Evolutionary conservation across 108 stramenopile species (phyloP).

Genomic region (Cylindrotheca fusiformis): DNA sequence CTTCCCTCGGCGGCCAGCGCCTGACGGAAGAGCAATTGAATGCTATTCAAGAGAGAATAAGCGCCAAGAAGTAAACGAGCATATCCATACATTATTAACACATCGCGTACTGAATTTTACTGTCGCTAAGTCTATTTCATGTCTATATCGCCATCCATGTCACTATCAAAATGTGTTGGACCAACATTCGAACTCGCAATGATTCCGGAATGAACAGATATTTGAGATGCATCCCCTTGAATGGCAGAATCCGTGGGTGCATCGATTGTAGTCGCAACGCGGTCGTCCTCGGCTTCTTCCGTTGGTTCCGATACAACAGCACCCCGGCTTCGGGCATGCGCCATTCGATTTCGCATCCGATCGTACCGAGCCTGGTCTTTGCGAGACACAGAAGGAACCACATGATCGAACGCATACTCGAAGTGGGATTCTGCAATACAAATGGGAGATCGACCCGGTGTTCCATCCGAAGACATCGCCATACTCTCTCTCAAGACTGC

Average conservation of each 20-base stretch:
- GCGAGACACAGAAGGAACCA: conserved; percentile 82
- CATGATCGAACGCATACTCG: conserved; percentile 81
- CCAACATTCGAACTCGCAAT: too few species aligned
- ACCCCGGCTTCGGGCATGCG: conserved; percentile 67
- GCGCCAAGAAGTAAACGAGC: too few species aligned
- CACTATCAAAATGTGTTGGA: too few species aligned
- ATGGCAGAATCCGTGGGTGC: too few species aligned
- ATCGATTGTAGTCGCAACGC: too few species aligned
- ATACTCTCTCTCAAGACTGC: conserved; percentile 74
- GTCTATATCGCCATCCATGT: neutral
- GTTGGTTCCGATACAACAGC: conserved; percentile 29
- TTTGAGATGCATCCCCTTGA: too few species aligned
- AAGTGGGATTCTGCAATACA: conserved; percentile 69
- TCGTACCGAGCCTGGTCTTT: conserved; percentile 83
- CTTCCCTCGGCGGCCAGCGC: conserved; percentile 19
- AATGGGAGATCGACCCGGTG: conserved; percentile 6
- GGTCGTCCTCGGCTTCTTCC: conserved; percentile 1
- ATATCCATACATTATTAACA: neutral
- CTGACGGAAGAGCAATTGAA: conserved; percentile 13
- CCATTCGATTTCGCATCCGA: conserved; percentile 80
- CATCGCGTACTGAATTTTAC: too few species aligned
- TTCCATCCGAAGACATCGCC: neutral
- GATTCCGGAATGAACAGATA: too few species aligned
- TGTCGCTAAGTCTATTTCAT: neutral
- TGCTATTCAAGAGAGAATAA: conserved; percentile 10